Percentiles rank a stretch among this genome's conserved stretches.
Conservation (phyloP, 345 rosid species). For the Bretschneidera sinensis region DNA sequence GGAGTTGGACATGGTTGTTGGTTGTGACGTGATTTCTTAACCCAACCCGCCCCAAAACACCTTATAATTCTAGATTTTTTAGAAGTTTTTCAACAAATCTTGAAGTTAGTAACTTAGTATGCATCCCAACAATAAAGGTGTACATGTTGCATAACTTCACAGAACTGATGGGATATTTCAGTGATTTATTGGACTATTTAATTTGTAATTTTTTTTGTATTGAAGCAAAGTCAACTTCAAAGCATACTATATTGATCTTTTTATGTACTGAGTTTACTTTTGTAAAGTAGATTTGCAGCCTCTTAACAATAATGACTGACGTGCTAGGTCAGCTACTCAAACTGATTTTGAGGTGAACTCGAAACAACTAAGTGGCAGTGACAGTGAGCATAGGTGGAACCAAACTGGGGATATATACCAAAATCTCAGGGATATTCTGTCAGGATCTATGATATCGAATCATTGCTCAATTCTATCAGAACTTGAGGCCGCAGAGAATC, state of each 20-base stretch:
- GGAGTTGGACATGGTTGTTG: too few species aligned
- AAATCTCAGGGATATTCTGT: constrained; percentile 31
- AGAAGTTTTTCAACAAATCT: too few species aligned
- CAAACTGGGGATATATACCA: constrained; percentile 26
- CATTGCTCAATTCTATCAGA: constrained; percentile 26
- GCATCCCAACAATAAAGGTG: too few species aligned
- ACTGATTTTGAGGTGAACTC: constrained; percentile 12
- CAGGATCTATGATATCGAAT: constrained; percentile 22
- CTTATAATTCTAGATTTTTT: too few species aligned
- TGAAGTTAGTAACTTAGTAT: too few species aligned
- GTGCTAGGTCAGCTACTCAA: constrained; percentile 10
- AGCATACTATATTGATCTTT: not conserved
- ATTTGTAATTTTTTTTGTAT: not conserved
- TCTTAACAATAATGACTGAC: constrained; percentile 8
- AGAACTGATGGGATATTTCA: not conserved
- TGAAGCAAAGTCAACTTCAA: not conserved
- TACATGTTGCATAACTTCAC: too few species aligned
- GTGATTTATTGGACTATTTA: not conserved
- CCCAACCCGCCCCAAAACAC: too few species aligned
- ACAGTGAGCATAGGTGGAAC: constrained; percentile 3
- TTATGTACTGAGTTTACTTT: not conserved
- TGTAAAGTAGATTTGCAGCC: constrained; percentile 22
- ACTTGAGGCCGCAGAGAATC: constrained; percentile 48
- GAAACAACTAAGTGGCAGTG: constrained; percentile 11
- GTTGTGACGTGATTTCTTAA: too few species aligned